Percentiles rank a stretch among this genome's conserved stretches.
These are phyloP conservation scores for Neurospora intermedia DNA, from an alignment of 495 filamentous ascomycete genomes.

Conservation along the genomic window DNA sequence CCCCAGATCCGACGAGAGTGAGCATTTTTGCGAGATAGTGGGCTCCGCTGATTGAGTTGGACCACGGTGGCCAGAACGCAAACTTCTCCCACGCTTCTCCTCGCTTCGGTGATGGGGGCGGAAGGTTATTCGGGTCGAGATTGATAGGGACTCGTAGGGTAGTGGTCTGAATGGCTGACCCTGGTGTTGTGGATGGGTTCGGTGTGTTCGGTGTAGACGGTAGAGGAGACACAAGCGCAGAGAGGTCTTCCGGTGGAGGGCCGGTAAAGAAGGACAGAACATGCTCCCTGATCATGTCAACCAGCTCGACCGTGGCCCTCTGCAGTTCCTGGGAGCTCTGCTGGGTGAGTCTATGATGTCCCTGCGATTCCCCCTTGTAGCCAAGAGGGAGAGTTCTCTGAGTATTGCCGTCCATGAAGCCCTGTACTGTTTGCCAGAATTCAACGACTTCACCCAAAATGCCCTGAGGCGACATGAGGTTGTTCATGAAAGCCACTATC, in stretches of 20 bases:
- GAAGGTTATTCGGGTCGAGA: conserved; percentile 63
- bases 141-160: conserved; percentile 57
- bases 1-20: conserved; percentile 67
- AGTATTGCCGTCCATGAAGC: conserved; percentile 78
- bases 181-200: conserved; percentile 35
- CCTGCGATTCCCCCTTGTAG: conserved; percentile 70
- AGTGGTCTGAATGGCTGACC: conserved; percentile 5
- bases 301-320: conserved; percentile 66
- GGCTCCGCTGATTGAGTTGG: conserved; percentile 79
- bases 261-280: conserved; percentile 78
- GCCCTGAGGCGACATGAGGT: conserved; percentile 62
- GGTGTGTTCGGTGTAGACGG: conserved; percentile 63
- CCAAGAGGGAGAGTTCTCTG: conserved; percentile 74
- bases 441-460: conserved; percentile 81
- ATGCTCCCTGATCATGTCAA: conserved; percentile 69
- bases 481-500: conserved; percentile 58
- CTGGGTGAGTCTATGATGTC: conserved; percentile 71
- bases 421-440: conserved; percentile 87
- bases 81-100: conserved; percentile 87
- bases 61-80: conserved; percentile 91
- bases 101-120: conserved; percentile 60
- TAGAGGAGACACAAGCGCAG: conserved; percentile 68
- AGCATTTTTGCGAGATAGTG: conserved; percentile 78
- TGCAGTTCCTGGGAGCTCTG: conserved; percentile 62
- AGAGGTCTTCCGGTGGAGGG: conserved; percentile 81